Evolutionary conservation across 495 filamentous ascomycete species (phyloP).

Genomic region (Sabuloglossum arenarium): DNA sequence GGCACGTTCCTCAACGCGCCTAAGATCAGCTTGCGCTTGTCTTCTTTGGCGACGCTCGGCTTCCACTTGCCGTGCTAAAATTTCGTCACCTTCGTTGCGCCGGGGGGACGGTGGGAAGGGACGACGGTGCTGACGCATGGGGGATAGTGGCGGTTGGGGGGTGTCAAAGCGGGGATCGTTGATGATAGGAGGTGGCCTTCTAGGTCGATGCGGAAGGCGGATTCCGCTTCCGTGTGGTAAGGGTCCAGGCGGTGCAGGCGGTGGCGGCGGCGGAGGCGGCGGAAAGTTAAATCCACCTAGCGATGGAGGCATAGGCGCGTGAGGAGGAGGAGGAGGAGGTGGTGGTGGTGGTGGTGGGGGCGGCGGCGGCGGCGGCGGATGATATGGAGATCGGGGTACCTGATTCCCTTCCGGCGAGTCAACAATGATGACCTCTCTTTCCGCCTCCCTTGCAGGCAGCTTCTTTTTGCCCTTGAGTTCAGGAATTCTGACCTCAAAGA

Average conservation of each 20-base stretch:
- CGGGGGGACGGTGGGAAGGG: not conserved
- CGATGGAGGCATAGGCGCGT: not conserved
- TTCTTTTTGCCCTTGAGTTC: not conserved
- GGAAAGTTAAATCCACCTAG: not conserved
- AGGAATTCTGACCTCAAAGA: not conserved
- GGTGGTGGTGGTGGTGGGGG: not conserved
- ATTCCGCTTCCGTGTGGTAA: not conserved
- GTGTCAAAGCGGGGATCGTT: not conserved
- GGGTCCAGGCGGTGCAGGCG: not conserved
- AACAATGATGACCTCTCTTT: not conserved
- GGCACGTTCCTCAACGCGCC: not conserved
- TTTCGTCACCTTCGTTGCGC: not conserved
- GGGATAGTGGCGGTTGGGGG: not conserved
- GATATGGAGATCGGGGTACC: conserved; percentile 23
- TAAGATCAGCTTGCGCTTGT: not conserved
- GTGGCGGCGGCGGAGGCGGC: not conserved
- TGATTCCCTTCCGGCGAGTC: not conserved
- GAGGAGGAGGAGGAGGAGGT: not conserved
- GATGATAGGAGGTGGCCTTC: not conserved
- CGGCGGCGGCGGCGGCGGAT: not conserved
- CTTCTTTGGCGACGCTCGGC: not conserved
- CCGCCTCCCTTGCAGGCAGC: not conserved
- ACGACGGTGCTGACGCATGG: not conserved
- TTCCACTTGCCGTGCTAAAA: not conserved
- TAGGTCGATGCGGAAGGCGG: not conserved